Conservation (phyloP, 495 filamentous ascomycete genomes). For the Echria macrotheca region DNA sequence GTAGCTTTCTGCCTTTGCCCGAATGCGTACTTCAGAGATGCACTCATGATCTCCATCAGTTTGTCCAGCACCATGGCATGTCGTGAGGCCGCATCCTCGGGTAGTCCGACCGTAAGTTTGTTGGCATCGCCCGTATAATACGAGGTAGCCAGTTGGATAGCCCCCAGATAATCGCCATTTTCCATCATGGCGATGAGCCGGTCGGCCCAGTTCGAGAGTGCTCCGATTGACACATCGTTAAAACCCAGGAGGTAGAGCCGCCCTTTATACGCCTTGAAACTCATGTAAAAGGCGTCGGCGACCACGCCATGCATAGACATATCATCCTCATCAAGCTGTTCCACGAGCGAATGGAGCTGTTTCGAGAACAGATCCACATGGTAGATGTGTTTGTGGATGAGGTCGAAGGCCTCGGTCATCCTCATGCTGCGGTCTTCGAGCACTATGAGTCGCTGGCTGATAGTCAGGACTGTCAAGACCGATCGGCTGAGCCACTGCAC, state of each 20-base stretch:
- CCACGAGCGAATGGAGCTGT: conserved; percentile 77
- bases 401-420: conserved; percentile 88
- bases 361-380: conserved; percentile 80
- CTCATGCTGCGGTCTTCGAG: conserved; percentile 83
- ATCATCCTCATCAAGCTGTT: conserved; percentile 83
- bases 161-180: conserved; percentile 84
- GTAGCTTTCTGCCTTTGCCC: conserved; percentile 51
- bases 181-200: conserved; percentile 93
- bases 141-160: conserved; percentile 81
- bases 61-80: conserved; percentile 84
- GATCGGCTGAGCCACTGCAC: conserved; percentile 97
- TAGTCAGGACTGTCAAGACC: conserved; percentile 83
- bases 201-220: conserved; percentile 97
- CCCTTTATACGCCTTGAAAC: conserved; percentile 91
- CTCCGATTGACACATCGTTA: conserved; percentile 83
- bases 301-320: conserved; percentile 90
- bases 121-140: conserved; percentile 87
- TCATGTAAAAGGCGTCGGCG: conserved; percentile 96
- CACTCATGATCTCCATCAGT: conserved; percentile 87
- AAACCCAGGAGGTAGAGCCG: conserved; percentile 86
- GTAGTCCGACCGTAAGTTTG: conserved; percentile 87
- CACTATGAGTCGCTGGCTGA: conserved; percentile 87
- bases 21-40: conserved; percentile 88
- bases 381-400: conserved; percentile 87
- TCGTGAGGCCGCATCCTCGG: conserved; percentile 70